Evolutionary conservation across 805 yeast genomes (phyloP).

Genomic region (Tetrapisispora fleetii): DNA sequence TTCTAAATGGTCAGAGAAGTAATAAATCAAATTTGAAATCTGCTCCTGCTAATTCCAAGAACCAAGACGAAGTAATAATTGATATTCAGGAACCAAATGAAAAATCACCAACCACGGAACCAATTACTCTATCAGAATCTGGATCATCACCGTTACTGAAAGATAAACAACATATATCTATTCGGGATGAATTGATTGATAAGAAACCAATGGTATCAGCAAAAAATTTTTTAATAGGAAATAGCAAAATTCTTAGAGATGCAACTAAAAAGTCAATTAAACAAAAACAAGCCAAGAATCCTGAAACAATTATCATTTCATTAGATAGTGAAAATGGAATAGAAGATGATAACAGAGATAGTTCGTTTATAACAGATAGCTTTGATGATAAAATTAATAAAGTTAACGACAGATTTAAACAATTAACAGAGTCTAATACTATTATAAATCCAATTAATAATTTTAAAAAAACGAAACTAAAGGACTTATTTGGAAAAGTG

Average conservation of each 20-base stretch:
- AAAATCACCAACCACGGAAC: constrained; percentile 2
- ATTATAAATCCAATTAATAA: constrained; percentile 8
- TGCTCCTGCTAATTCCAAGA: not conserved
- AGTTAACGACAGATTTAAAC: constrained; percentile 2
- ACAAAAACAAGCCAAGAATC: not conserved
- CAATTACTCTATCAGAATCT: constrained; percentile 3
- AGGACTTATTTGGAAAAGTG: constrained; percentile 15
- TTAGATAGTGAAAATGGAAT: constrained; percentile 7
- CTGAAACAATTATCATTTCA: constrained; percentile 6
- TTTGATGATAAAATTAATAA: not conserved
- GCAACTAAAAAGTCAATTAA: not conserved
- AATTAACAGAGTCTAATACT: constrained; percentile 5
- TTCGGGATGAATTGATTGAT: constrained; percentile 2
- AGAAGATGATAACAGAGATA: not conserved
- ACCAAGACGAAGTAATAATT: not conserved
- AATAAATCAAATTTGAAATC: constrained; percentile 1
- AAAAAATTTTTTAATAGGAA: constrained; percentile 1
- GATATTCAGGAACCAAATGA: not conserved
- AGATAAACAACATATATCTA: constrained; percentile 5
- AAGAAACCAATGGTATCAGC: not conserved
- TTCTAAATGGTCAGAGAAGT: constrained; percentile 15
- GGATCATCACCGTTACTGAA: constrained; percentile 6
- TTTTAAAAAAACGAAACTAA: constrained; percentile 18
- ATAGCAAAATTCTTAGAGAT: not conserved
- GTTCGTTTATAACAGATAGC: not conserved